Evolutionary conservation across 345 rosid genomes (phyloP).

Genomic region (Cardamine resedifolia): DNA sequence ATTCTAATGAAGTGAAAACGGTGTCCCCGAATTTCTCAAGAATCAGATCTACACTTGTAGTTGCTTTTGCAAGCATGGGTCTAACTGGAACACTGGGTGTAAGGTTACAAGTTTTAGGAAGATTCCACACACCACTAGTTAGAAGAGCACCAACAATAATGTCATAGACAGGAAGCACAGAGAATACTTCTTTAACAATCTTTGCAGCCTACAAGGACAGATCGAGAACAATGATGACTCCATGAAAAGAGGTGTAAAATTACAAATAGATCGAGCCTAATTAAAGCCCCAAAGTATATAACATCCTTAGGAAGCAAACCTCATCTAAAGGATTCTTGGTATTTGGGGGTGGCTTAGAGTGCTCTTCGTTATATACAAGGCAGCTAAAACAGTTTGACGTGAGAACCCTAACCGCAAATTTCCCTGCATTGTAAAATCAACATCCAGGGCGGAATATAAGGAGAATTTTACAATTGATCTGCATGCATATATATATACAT

Average conservation of each 20-base stretch:
- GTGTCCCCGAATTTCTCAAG: slow-evolving; percentile 75
- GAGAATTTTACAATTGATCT: slow-evolving; percentile 41
- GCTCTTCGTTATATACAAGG: slow-evolving; percentile 69
- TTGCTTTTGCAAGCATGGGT: slow-evolving; percentile 97
- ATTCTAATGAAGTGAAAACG: too few relatives aligned
- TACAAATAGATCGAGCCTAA: too few relatives aligned
- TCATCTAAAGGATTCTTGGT: slow-evolving; percentile 79
- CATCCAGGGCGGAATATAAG: slow-evolving; percentile 21
- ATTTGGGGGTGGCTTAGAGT: slow-evolving; percentile 64
- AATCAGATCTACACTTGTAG: slow-evolving; percentile 81
- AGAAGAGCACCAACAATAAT: slow-evolving; percentile 78
- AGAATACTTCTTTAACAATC: slow-evolving; percentile 78
- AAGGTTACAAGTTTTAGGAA: slow-evolving; percentile 65
- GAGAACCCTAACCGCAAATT: slow-evolving; percentile 82
- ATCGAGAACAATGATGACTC: too few relatives aligned
- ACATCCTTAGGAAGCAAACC: slow-evolving; percentile 40
- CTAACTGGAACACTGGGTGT: slow-evolving; percentile 86
- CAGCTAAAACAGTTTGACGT: slow-evolving; percentile 87
- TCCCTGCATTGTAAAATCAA: slow-evolving; percentile 20
- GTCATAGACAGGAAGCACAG: slow-evolving; percentile 91
- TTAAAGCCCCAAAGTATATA: too few relatives aligned
- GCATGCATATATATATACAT: too few relatives aligned
- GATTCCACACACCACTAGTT: slow-evolving; percentile 75
- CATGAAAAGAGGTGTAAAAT: too few relatives aligned
- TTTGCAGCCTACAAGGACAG: slow-evolving; percentile 67